Evolutionary conservation across 2,329 filamentous ascomycete species (phyloP), one percentile per base, ranked within the genome.

Genomic region (Sclerotinia trifoliorum): DNA sequence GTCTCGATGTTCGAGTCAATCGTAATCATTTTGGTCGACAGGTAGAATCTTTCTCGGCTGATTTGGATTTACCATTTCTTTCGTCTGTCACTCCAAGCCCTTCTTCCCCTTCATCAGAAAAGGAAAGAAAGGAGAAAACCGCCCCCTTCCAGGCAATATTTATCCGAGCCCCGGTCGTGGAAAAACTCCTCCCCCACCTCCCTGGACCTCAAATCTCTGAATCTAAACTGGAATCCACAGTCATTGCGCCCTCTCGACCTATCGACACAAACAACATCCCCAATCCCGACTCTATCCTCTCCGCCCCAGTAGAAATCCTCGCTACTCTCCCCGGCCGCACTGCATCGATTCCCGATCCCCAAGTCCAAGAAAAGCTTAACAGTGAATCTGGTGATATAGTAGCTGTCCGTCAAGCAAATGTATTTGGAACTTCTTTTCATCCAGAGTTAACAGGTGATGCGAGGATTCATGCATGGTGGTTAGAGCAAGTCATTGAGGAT

Each of bases 11-110:
- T 48, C 85, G 92, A 57, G 94, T 98, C 44, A 93, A 96, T 77
- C 86, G 95, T 58, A 99, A 98, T 77, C 93, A 97, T 79, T 99
- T 97, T 77, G 95, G 95, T 4, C 87, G 94, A 66, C 95, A 99
- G 80, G 90, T 91, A 19, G 93, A 98, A 80, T 96, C 91, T 77
- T 98, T 98, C 79, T 88, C 95, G 75, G 88, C 90, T 0, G 85
- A 88, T 58, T 79, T 97, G 44, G 80, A 90, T 19, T 81, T 97
- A 32, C 87, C 89, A 0, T 96, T 96, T 75, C 81, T 96, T 11
- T 62, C 58, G 2, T 62, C 46, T 21, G 7, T 60, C 2, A 6
- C 70, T 60, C 61, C 72, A 74, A 32, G 58, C 73, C 67, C 52
- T 21, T n/a, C 48, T n/a, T 49, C n/a, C 21, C 21, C n/a, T 44